Evolutionary conservation across 345 rosid genomes (phyloP), one percentile per base, ranked within the genome.

Genomic region (Streptanthus diversifolius): DNA sequence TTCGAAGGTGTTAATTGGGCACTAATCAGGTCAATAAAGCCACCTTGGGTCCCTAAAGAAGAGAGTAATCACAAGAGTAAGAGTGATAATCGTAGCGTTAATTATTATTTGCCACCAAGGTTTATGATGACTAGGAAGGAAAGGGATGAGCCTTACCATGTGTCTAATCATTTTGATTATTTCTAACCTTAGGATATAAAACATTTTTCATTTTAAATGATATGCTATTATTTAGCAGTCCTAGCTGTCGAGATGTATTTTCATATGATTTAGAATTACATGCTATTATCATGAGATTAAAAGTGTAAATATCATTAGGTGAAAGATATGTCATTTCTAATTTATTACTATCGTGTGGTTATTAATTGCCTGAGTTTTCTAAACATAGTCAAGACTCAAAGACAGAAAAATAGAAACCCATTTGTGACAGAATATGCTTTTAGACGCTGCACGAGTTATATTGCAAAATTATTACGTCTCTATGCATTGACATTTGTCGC

Each of bases 1-100:
- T 91, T 93, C 70, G 87, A 82, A 49, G 90, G 91, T 9, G 90
- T 93, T 40, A 89, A 85, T 69, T 93, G 98, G 97, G 96, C 96
- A 32, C 75, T 93, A 77, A 88, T 89, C 70, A 78, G 97, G 76
- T 83, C 96, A 5, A 85, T 91, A 15, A 83, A 79, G 57, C 98
- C 98, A 40, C 98, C 98, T 13, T 85, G 89, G 64, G 81, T 89
- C 21, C 97, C 97, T 6, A 70, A 76, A 70, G 80, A 69, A 63
- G 71, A 36, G 45, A 18, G 18, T 63, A 80, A 70, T 51, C 82
- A 78, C 54, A 62, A 67, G 41, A 63, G 67, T 43, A 76, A 82
- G 63, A 76, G 45, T 82, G 36, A 78, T 67, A 55, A 78, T 55
- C 71, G 36, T 5, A 58, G 74, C 12, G 80, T 79, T 47, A 77